Evolutionary conservation across 495 filamentous ascomycete species (phyloP), one percentile per base, ranked within the genome.

Genomic region (Ascobolus immersus): DNA sequence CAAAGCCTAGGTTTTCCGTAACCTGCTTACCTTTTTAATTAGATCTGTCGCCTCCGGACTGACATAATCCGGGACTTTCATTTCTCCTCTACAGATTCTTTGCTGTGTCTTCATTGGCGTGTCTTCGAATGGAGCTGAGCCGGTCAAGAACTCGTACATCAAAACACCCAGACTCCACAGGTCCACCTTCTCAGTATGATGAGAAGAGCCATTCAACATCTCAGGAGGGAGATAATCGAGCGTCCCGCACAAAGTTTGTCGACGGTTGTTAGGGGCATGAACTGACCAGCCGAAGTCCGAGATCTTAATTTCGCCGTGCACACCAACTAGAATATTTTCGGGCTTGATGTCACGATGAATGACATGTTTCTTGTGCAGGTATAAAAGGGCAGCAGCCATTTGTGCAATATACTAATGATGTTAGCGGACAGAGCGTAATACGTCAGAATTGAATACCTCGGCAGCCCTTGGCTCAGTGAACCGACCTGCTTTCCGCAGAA

Each of bases 291-390:
- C 86, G 46, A 96, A 96, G 53, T 96, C 86, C 4, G 77, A 82
- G 49, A 96, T 82, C 55, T 96, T 96, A 55, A 96, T 90, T 56
- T 96, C 86, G 26, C 82, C 86, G 49, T 94, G 84, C 34, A 96
- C 82, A 13, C 86, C 86, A 23, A 96, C 72, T 11, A 96, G 69
- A 43, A 96, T 96, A 47, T 96, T 96, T 55, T 96, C 86, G 8
- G 86, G 86, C 58, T 96, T 96, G 58, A 96, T 96, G 44, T 96
- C 86, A 28, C 86, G 72, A 47, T 96, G 86, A 58, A 96, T 96
- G 42, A 96, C 79, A 50, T 96, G 86, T 58, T 96, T 94, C 50
- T 77, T 78, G 57, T 96, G 86, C 17, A 94, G 59, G 44, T 94
- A 94, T 38, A 67, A 69, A 43, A 96, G 56, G 15, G 86, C 86